A percentile compares a stretch with the other conserved stretches of the same genome.
These are phyloP conservation scores for Leccinellum luteum DNA, from an alignment of 768 basidiomycete species.

Conservation along the genomic window DNA sequence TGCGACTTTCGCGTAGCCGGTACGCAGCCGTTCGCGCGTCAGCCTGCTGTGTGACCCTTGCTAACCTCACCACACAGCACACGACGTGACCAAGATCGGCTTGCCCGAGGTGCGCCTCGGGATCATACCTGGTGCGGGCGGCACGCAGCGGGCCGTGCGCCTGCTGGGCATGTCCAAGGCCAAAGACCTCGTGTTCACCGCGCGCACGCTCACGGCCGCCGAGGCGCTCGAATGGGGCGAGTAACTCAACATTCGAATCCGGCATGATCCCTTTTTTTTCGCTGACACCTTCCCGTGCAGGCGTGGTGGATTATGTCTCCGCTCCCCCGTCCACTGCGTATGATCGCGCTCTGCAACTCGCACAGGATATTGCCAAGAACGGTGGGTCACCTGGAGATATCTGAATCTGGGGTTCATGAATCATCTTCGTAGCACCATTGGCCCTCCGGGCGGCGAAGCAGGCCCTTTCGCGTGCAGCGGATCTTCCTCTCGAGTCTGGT, in stretches of 20 bases:
- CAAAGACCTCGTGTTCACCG: constrained; percentile 86
- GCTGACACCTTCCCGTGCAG: constrained; percentile 36
- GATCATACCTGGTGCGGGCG: constrained; percentile 92
- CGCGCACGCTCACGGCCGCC: constrained; percentile 58
- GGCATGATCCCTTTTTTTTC: neutral
- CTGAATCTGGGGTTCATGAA: neutral
- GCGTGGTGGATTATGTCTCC: constrained; percentile 82
- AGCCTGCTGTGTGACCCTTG: neutral
- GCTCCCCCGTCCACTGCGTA: constrained; percentile 55
- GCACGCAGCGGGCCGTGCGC: constrained; percentile 79
- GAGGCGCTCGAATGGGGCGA: constrained; percentile 75
- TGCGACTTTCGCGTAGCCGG: constrained; percentile 91
- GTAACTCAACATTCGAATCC: neutral
- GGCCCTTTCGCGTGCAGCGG: constrained; percentile 77
- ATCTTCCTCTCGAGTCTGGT: constrained; percentile 78
- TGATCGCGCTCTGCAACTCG: constrained; percentile 70
- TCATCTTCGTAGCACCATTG: constrained; percentile 59
- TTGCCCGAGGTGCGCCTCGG: constrained; percentile 75
- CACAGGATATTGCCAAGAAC: constrained; percentile 60
- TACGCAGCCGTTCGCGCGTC: constrained; percentile 33
- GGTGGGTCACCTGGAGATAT: constrained; percentile 40
- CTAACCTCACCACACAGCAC: constrained; percentile 39
- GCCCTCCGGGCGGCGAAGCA: constrained; percentile 87
- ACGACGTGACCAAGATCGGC: constrained; percentile 78
- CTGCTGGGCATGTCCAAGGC: constrained; percentile 77